Evolutionary conservation across 768 basidiomycete species (phyloP).

Genomic region (Punctularia strigosozonata): DNA sequence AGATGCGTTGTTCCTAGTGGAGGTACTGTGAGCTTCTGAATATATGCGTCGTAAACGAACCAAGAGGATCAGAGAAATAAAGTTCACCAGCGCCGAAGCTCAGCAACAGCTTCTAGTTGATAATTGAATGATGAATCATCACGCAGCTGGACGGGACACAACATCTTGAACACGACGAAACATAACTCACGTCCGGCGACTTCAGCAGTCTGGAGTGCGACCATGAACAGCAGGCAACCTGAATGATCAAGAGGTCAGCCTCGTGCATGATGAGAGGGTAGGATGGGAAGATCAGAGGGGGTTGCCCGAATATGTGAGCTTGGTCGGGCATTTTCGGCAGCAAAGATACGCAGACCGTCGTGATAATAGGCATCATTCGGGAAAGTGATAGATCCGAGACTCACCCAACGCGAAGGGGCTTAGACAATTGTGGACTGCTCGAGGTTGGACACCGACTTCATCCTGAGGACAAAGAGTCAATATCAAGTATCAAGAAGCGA

Average conservation of each 20-base stretch:
- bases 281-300: conserved; percentile 43
- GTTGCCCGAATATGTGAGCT: conserved; percentile 81
- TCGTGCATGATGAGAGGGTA: too few species aligned
- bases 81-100: conserved; percentile 47
- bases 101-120: conserved; percentile 90
- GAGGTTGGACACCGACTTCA: not conserved
- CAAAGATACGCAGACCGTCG: conserved; percentile 84
- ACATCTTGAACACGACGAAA: too few species aligned
- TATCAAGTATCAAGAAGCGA: not conserved
- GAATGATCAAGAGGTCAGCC: too few species aligned
- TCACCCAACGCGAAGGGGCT: too few species aligned
- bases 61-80: conserved; percentile 17
- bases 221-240: too few species aligned
- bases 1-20: too few species aligned
- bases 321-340: conserved; percentile 91
- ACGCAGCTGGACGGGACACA: too few species aligned
- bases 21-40: too few species aligned
- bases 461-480: not conserved
- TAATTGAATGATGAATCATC: conserved; percentile 39
- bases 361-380: conserved; percentile 61
- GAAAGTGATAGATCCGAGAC: conserved; percentile 11
- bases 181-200: too few species aligned
- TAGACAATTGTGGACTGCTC: not conserved
- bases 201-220: too few species aligned
- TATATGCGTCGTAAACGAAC: not conserved